phyloP scores from a whole-genome alignment of 2,329 filamentous ascomycete species.

The Clarireedia monteithiana region DNA sequence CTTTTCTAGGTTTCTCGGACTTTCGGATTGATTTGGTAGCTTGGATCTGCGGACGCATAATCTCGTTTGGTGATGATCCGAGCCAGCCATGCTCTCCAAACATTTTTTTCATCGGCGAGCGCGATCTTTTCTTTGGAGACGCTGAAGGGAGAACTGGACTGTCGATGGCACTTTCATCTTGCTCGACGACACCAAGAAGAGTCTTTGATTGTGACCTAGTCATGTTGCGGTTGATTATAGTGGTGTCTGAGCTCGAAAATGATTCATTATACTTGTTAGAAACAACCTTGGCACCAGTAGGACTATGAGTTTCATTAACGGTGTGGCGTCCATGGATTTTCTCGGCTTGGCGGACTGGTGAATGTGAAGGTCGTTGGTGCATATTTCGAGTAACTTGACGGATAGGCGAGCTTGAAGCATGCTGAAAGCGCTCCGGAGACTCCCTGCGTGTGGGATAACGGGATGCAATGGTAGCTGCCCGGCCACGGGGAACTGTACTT shows the following conservation, averaged over 20 bases:
- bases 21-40: conserved; percentile 12
- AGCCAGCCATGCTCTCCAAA: conserved; percentile 29
- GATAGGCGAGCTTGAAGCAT: neutral
- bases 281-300: neutral
- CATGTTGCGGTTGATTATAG: conserved; percentile 7
- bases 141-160: neutral
- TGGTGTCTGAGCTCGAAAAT: neutral
- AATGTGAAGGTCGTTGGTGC: neutral
- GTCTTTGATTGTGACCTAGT: conserved; percentile 16
- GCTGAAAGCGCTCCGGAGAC: neutral
- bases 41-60: conserved; percentile 7
- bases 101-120: conserved; percentile 30
- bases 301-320: neutral
- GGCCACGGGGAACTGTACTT: neutral
- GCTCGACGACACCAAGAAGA: conserved; percentile 14
- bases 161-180: conserved; percentile 11
- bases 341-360: neutral
- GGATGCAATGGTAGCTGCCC: neutral
- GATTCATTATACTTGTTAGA: neutral
- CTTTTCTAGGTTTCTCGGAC: conserved; percentile 13
- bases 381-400: neutral
- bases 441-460: neutral
- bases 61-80: conserved; percentile 20
- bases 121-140: conserved; percentile 23
- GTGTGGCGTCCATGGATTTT: neutral